These are phyloP conservation scores for Fusarium cyanostomum DNA, from an alignment of 2,329 filamentous ascomycete genomes.

Conservation along the genomic window DNA sequence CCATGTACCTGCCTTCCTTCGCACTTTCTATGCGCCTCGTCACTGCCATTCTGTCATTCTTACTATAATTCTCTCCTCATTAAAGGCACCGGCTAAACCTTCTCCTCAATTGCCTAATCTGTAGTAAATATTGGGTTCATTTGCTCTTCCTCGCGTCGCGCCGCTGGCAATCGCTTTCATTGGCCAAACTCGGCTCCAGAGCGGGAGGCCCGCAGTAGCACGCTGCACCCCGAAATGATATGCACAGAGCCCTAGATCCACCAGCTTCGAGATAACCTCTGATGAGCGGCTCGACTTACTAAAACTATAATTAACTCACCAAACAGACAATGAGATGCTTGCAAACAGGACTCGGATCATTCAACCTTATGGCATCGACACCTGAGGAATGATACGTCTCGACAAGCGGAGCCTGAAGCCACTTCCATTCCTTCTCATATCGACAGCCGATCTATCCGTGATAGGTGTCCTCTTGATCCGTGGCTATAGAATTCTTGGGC, in stretches of 20 bases:
- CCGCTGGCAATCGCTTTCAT: conserved; percentile 7
- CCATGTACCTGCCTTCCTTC: conserved; percentile 7
- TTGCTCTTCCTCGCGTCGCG: background rate
- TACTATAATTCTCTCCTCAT: background rate
- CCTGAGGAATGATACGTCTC: too few relatives aligned
- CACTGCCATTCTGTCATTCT: conserved; percentile 5
- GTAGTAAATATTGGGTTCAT: too few relatives aligned
- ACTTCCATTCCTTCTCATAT: background rate
- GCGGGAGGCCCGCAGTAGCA: conserved; percentile 32
- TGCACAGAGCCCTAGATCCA: conserved; percentile 8
- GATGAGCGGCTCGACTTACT: background rate
- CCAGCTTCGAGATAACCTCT: background rate
- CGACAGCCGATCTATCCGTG: background rate
- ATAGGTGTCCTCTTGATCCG: background rate
- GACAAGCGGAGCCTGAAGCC: background rate
- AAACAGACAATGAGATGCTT: background rate
- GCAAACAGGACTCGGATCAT: background rate
- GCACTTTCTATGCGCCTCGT: background rate
- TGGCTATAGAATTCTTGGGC: background rate
- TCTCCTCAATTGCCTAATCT: background rate
- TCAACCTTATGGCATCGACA: background rate
- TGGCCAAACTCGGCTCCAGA: conserved; percentile 19
- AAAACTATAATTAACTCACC: background rate
- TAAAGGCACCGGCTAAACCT: background rate
- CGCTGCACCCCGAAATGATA: conserved; percentile 17